phyloP scores from a whole-genome alignment of 2,329 filamentous ascomycete species.

The Neospermospora avenae region DNA sequence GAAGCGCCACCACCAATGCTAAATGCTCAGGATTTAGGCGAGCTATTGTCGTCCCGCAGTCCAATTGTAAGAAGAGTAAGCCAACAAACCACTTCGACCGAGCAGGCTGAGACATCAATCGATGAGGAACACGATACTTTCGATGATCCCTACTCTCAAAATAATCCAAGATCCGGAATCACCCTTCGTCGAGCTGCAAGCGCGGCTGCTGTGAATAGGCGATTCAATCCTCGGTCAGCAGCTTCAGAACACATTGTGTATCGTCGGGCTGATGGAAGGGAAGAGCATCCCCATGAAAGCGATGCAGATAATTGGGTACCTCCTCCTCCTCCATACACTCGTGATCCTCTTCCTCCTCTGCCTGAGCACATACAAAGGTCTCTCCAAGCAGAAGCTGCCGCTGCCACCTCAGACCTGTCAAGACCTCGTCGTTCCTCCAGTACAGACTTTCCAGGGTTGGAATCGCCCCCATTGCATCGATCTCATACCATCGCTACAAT shows the following conservation, averaged over 20 bases:
- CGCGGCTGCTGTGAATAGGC: conserved; percentile 71
- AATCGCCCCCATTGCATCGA: conserved; percentile 25
- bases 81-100: conserved; percentile 18
- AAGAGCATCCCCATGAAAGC: conserved; percentile 78
- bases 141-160: conserved; percentile 71
- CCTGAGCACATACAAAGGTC: conserved; percentile 37
- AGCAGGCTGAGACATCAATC: conserved; percentile 30
- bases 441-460: conserved; percentile 27
- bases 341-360: conserved; percentile 45
- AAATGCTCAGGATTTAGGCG: conserved; percentile 19
- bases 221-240: conserved; percentile 57
- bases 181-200: conserved; percentile 71
- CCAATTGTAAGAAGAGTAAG: conserved; percentile 19
- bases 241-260: conserved; percentile 56
- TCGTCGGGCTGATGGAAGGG: conserved; percentile 64
- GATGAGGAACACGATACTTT: conserved; percentile 48
- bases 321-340: conserved; percentile 76
- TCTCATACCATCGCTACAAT: conserved; percentile 29
- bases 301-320: conserved; percentile 88
- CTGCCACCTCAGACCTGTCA: conserved; percentile 28
- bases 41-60: conserved; percentile 19
- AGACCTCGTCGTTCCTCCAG: conserved; percentile 27
- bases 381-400: conserved; percentile 31
- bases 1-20: conserved; percentile 28
- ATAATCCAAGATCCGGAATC: conserved; percentile 65